Evolutionary conservation across 169 alveolate species (phyloP).

Genomic region (Cardiosporidium cionae): DNA sequence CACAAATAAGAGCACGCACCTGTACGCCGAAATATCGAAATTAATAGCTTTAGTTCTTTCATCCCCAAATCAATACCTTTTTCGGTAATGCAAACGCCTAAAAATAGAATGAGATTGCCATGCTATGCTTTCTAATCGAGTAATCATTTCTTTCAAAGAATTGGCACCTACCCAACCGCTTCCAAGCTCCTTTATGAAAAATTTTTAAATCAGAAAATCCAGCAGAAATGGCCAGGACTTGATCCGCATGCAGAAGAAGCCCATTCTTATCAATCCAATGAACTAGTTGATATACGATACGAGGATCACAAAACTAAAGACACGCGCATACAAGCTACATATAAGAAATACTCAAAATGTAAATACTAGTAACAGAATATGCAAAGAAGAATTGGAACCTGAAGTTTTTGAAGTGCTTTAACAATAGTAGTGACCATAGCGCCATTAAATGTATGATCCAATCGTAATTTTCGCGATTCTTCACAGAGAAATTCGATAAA

Average conservation of each 20-base stretch:
- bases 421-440: neutral
- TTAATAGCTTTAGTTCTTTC: neutral
- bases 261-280: slow-evolving; percentile 10
- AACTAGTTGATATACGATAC: slow-evolving; percentile 2
- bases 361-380: too few relatives aligned
- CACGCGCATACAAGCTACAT: too few relatives aligned
- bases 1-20: neutral
- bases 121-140: too few relatives aligned
- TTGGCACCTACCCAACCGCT: neutral
- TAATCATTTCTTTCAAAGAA: neutral
- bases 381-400: too few relatives aligned
- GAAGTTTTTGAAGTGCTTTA: neutral
- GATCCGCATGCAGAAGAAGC: neutral
- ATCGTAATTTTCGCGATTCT: neutral
- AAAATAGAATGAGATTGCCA: too few relatives aligned
- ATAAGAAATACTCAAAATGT: too few relatives aligned
- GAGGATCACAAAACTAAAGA: neutral
- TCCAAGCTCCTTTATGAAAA: slow-evolving; percentile 4
- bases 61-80: neutral
- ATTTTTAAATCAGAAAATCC: neutral
- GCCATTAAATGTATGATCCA: neutral
- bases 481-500: slow-evolving; percentile 1
- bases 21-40: neutral
- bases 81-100: neutral
- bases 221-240: neutral